phyloP scores from a whole-genome alignment of 2,329 filamentous ascomycete species.

The Elsinoe necatrix region DNA sequence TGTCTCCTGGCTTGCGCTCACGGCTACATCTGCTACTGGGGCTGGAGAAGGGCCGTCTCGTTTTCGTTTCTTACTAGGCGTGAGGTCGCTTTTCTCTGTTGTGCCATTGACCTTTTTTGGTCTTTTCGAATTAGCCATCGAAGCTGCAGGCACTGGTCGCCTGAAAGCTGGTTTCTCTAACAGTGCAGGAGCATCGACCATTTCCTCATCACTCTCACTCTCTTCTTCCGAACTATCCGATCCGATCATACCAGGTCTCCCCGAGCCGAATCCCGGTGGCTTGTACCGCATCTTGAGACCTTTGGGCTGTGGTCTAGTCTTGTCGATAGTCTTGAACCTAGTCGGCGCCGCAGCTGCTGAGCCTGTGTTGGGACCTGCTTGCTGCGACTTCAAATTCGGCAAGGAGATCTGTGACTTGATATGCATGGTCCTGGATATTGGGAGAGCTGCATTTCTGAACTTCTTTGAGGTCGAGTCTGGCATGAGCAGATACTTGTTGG shows the following conservation, averaged over 20 bases:
- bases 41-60: neutral
- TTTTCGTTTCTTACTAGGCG: slow-evolving; percentile 10
- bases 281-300: slow-evolving; percentile 59
- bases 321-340: neutral
- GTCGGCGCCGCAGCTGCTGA: slow-evolving; percentile 32
- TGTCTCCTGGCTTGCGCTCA: neutral
- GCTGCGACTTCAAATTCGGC: slow-evolving; percentile 34
- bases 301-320: slow-evolving; percentile 52
- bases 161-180: slow-evolving; percentile 18
- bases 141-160: slow-evolving; percentile 4
- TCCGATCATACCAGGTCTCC: slow-evolving; percentile 36
- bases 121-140: neutral
- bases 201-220: slow-evolving; percentile 18
- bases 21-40: neutral
- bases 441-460: neutral
- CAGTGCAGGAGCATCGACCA: slow-evolving; percentile 22
- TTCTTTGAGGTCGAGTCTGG: slow-evolving; percentile 46
- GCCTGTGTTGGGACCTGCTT: slow-evolving; percentile 34
- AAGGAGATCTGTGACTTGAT: slow-evolving; percentile 56
- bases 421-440: slow-evolving; percentile 38
- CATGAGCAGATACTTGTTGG: slow-evolving; percentile 20
- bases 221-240: slow-evolving; percentile 39
- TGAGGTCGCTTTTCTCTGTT: neutral
- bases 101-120: neutral
- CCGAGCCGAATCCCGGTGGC: slow-evolving; percentile 52